phyloP scores from a whole-genome alignment of 345 rosid genomes.

The Brassica napus region Da-Ae NC_063440.1:7604501-7605000 shows the following conservation, averaged over 20 bases:
- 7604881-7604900: neutral
- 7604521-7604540: constrained; percentile 39
- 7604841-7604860: constrained; percentile 91
- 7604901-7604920: too few relatives aligned
- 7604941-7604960: constrained; percentile 23
- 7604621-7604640: constrained; percentile 23
- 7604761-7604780: constrained; percentile 72
- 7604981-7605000: neutral
- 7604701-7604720: constrained; percentile 20
- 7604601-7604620: constrained; percentile 28
- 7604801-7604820: constrained; percentile 94
- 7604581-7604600: constrained; percentile 51
- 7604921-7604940: constrained; percentile 22
- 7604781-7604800: constrained; percentile 85
- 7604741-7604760: constrained; percentile 72
- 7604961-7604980: neutral
- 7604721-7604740: constrained; percentile 49
- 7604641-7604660: constrained; percentile 22
- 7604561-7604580: constrained; percentile 49
- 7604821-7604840: constrained; percentile 90
- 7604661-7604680: constrained; percentile 38
- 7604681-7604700: constrained; percentile 43
- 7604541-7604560: constrained; percentile 58
- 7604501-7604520: constrained; percentile 2
- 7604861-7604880: constrained; percentile 58